phyloP scores from a whole-genome alignment of 192 early-diverging fungal species.

The Backusella sp. region DNA sequence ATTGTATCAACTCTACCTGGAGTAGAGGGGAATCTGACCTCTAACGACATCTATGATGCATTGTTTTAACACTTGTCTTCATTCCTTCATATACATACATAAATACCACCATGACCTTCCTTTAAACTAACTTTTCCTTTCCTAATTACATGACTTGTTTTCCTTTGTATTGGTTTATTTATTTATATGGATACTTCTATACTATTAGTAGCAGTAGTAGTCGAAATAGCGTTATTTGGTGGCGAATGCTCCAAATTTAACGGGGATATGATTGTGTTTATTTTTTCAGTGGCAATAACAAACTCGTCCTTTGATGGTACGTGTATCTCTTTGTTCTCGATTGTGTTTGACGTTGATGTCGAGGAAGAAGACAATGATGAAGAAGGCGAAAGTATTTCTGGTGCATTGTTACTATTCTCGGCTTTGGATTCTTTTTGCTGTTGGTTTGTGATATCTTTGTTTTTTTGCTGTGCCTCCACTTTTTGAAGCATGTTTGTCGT shows the following conservation, averaged over 20 bases:
- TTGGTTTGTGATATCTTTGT: not conserved
- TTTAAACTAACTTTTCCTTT: not conserved
- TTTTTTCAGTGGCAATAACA: not conserved
- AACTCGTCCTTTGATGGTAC: not conserved
- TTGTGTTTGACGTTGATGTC: not conserved
- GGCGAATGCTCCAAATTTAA: not conserved
- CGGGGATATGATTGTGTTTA: not conserved
- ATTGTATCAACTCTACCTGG: not conserved
- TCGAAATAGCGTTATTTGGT: not conserved
- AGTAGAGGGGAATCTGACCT: not conserved
- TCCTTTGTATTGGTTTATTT: not conserved
- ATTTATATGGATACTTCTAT: not conserved
- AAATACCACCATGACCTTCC: too few species aligned
- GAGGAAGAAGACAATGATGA: not conserved
- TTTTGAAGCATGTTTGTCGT: slow-evolving; percentile 33
- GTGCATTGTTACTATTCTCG: not conserved
- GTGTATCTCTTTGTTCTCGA: not conserved
- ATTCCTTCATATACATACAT: not conserved
- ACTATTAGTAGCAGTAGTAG: not conserved
- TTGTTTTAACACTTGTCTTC: not conserved
- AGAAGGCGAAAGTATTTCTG: not conserved
- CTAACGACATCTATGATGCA: not conserved
- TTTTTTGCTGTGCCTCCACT: slow-evolving; percentile 13
- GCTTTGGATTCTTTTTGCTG: not conserved
- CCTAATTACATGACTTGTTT: not conserved